Percentiles rank a stretch among this genome's conserved stretches.
Conservation (phyloP, 208 protist genomes). For the Wallacemonas sp. region DNA sequence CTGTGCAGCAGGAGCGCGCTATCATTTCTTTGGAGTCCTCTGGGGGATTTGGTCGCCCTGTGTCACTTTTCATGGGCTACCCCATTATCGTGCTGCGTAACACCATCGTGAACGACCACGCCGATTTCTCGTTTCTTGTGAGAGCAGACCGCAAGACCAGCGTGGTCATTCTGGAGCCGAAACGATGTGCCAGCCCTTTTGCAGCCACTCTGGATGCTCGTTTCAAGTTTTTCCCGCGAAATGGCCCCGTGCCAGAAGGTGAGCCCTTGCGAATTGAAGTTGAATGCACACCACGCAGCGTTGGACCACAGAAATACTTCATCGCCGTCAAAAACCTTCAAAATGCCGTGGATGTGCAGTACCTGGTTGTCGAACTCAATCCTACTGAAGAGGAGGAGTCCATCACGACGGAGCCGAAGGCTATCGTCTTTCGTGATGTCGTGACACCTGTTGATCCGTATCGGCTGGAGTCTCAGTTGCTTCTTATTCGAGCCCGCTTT, state of each 20-base stretch:
- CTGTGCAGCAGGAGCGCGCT: neutral
- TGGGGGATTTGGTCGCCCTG: constrained; percentile 2
- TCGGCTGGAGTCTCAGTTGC: constrained; percentile 57
- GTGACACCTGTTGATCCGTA: constrained; percentile 61
- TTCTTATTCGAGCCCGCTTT: constrained; percentile 67
- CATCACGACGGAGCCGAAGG: constrained; percentile 60
- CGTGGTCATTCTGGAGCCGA: constrained; percentile 76
- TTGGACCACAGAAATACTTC: constrained; percentile 82
- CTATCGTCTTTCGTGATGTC: constrained; percentile 65
- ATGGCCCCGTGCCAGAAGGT: constrained; percentile 41
- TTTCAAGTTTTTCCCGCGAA: constrained; percentile 81
- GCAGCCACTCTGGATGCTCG: constrained; percentile 56
- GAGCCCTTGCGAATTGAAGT: constrained; percentile 71
- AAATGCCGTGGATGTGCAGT: constrained; percentile 61
- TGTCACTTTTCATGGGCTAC: constrained; percentile 60
- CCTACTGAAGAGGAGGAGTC: constrained; percentile 64
- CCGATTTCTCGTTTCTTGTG: constrained; percentile 70
- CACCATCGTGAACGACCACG: constrained; percentile 70
- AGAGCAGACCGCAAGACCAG: constrained; percentile 47
- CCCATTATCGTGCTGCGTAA: constrained; percentile 68
- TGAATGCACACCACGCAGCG: constrained; percentile 70
- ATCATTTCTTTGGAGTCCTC: constrained; percentile 10
- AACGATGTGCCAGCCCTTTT: constrained; percentile 43
- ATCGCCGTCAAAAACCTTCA: constrained; percentile 83
- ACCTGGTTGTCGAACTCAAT: constrained; percentile 78